These are phyloP conservation scores for Fusarium foetens DNA, from an alignment of 2,329 filamentous ascomycete species.

Conservation along the genomic window DNA sequence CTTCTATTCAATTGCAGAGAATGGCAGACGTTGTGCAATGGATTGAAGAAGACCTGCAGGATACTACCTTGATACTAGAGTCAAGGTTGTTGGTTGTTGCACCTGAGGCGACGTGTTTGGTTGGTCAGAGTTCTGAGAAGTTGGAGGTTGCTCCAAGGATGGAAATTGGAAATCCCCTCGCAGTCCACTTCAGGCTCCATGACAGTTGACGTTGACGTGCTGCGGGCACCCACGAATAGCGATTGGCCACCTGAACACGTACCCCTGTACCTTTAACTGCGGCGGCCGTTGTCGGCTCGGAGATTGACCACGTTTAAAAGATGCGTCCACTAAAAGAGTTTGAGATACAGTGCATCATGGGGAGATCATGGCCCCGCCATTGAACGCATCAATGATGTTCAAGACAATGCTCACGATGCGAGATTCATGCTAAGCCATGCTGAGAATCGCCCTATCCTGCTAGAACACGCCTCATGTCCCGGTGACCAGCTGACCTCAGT, in stretches of 20 bases:
- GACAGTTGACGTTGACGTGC: slow-evolving; percentile 32
- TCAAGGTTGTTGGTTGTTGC: slow-evolving; percentile 32
- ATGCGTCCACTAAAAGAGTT: slow-evolving; percentile 11
- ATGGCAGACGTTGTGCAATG: slow-evolving; percentile 1
- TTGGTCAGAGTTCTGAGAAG: slow-evolving; percentile 16
- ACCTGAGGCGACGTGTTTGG: slow-evolving; percentile 21
- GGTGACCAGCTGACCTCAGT: slow-evolving; percentile 37
- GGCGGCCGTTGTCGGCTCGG: slow-evolving; percentile 28
- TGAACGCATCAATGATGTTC: slow-evolving; percentile 14
- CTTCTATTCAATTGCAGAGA: slow-evolving; percentile 8
- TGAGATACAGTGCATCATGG: slow-evolving; percentile 25
- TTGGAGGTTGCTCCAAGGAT: background rate
- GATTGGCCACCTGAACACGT: slow-evolving; percentile 25
- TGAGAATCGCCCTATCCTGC: slow-evolving; percentile 20
- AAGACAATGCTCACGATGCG: slow-evolving; percentile 13
- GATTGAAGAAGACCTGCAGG: background rate
- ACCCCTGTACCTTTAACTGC: background rate
- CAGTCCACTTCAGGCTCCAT: slow-evolving; percentile 14
- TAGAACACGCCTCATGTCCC: slow-evolving; percentile 25
- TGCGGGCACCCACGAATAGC: slow-evolving; percentile 30
- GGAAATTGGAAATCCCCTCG: slow-evolving; percentile 35
- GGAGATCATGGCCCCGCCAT: slow-evolving; percentile 18
- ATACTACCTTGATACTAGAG: slow-evolving; percentile 18
- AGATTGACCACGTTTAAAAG: slow-evolving; percentile 25
- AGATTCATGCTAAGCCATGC: slow-evolving; percentile 27